Percentiles rank a stretch among this genome's conserved stretches.
These are phyloP conservation scores for Coemansia sp. DNA, from an alignment of 192 early-diverging fungal genomes.

Conservation along the genomic window DNA sequence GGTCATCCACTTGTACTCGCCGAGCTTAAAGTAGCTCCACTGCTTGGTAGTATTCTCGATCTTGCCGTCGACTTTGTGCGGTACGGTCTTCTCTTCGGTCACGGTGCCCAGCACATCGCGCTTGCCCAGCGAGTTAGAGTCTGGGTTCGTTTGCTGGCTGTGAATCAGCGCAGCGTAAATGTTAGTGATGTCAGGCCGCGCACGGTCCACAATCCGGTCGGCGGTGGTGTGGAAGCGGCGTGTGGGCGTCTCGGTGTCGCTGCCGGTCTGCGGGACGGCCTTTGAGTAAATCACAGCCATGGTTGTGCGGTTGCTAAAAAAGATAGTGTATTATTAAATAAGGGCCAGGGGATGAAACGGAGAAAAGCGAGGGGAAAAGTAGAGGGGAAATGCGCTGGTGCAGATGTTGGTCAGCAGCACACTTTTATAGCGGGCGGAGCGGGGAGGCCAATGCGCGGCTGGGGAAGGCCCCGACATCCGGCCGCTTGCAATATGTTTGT, in stretches of 20 bases:
- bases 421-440: not conserved
- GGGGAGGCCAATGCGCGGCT: not conserved
- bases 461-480: too few species aligned
- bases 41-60: slow-evolving; percentile 65
- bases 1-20: slow-evolving; percentile 53
- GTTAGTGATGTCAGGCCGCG: slow-evolving; percentile 24
- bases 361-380: not conserved
- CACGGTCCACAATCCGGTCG: slow-evolving; percentile 28
- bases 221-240: slow-evolving; percentile 36
- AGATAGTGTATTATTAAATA: not conserved
- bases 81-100: slow-evolving; percentile 37
- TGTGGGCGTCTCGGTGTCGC: slow-evolving; percentile 29
- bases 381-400: too few species aligned
- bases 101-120: slow-evolving; percentile 43
- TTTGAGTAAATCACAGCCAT: slow-evolving; percentile 30
- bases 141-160: slow-evolving; percentile 11
- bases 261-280: slow-evolving; percentile 27
- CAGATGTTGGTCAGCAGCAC: too few species aligned
- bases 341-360: not conserved
- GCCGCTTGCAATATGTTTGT: too few species aligned
- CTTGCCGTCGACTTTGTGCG: slow-evolving; percentile 45
- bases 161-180: slow-evolving; percentile 35
- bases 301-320: not conserved
- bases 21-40: slow-evolving; percentile 88
- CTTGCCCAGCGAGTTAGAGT: slow-evolving; percentile 31